Conservation (phyloP, 768 basidiomycete species). For the Porpolomopsis calyptriformis region DNA sequence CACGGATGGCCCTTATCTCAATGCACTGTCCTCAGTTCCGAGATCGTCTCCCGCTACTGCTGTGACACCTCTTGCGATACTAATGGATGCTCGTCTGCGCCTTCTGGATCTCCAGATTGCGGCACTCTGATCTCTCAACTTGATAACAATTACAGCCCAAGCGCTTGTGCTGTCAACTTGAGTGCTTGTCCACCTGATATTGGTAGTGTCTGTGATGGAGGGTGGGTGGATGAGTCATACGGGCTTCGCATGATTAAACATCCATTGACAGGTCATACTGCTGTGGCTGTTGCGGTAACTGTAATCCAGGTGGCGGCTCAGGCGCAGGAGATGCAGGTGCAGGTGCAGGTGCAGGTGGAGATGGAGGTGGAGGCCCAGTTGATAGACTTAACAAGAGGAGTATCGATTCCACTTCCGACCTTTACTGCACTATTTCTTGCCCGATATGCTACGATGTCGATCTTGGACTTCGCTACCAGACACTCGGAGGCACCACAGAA, state of each 20-base stretch:
- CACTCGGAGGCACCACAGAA: background rate
- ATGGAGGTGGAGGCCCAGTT: too few relatives aligned
- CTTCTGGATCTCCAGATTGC: slow-evolving; percentile 8
- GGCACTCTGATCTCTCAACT: slow-evolving; percentile 8
- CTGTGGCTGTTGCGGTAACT: too few relatives aligned
- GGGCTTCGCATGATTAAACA: too few relatives aligned
- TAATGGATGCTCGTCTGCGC: slow-evolving; percentile 6
- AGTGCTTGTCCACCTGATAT: slow-evolving; percentile 8
- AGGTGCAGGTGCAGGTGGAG: too few relatives aligned
- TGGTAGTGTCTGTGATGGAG: slow-evolving; percentile 12
- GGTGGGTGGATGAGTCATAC: too few relatives aligned
- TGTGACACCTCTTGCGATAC: slow-evolving; percentile 10
- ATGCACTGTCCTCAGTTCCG: slow-evolving; percentile 11
- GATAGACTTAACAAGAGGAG: too few relatives aligned
- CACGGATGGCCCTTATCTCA: slow-evolving; percentile 14
- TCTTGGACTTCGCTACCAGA: slow-evolving; percentile 6
- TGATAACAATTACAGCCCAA: slow-evolving; percentile 10
- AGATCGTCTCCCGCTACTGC: slow-evolving; percentile 11
- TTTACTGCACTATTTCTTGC: slow-evolving; percentile 9
- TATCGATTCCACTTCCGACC: slow-evolving; percentile 1
- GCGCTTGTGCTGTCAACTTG: slow-evolving; percentile 6
- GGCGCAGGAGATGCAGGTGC: too few relatives aligned
- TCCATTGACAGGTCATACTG: too few relatives aligned
- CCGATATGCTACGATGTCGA: slow-evolving; percentile 12
- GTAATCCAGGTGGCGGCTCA: too few relatives aligned